phyloP scores from a whole-genome alignment of 768 basidiomycete genomes.

The Hygrophoropsis aurantiaca region DNA sequence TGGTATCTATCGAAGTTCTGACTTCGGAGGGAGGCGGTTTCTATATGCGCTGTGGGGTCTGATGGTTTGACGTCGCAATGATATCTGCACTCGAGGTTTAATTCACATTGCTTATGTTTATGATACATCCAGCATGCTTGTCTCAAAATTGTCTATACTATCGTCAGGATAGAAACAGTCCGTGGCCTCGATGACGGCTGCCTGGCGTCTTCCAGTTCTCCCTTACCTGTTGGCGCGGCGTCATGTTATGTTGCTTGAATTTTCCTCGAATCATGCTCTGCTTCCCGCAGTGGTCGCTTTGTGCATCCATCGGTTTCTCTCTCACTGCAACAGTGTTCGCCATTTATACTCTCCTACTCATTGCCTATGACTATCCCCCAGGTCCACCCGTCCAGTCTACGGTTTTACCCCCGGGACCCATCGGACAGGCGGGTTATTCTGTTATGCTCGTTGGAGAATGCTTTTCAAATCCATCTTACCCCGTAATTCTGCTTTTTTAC shows the following conservation, averaged over 20 bases:
- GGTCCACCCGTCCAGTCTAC: constrained; percentile 51
- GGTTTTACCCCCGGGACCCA: constrained; percentile 76
- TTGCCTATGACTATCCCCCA: constrained; percentile 53
- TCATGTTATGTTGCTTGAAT: constrained; percentile 53
- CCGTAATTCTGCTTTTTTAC: constrained; percentile 35
- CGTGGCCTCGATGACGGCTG: constrained; percentile 52
- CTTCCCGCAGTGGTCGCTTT: constrained; percentile 53
- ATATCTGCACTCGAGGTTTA: constrained; percentile 59
- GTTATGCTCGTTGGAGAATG: constrained; percentile 56
- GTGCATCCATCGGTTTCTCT: constrained; percentile 56
- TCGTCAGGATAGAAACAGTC: constrained; percentile 61
- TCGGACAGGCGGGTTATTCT: constrained; percentile 64
- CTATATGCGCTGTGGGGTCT: constrained; percentile 62
- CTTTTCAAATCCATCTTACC: constrained; percentile 40
- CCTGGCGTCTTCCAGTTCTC: constrained; percentile 77
- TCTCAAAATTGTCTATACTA: constrained; percentile 14
- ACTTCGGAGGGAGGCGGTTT: constrained; percentile 52
- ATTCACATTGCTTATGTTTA: constrained; percentile 71
- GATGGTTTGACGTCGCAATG: constrained; percentile 65
- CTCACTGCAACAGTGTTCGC: constrained; percentile 68
- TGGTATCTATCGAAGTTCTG: constrained; percentile 42
- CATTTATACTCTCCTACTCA: constrained; percentile 59
- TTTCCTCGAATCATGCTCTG: constrained; percentile 49
- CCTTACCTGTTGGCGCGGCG: constrained; percentile 69
- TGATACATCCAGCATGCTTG: constrained; percentile 20